Base-by-base conservation (phyloP, 805 yeast genomes). In the Cyberlindnera japonica region DNA sequence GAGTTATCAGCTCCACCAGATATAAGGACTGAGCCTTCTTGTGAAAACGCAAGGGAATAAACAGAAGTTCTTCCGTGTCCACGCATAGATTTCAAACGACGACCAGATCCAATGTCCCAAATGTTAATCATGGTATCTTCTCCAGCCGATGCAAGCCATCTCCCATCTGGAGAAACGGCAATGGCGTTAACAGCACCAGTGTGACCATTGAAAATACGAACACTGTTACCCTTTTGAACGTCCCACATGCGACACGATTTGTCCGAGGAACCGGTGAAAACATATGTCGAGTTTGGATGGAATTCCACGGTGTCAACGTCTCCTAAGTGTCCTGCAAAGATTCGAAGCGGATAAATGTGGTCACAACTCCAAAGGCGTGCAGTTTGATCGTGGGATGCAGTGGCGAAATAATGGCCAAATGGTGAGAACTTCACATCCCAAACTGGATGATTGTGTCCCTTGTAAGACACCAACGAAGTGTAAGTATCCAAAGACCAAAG, bases 221-320 rank as follows among this genome's bases (percentile, higher is more conserved):
- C 97, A 29, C 95, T 80, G 49, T 79, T 81, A 28, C 99, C 99
- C 30, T 81, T 75, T 26, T 81, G 77, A 19, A 93, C 80, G 62
- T 93, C 99, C 99, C 99, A 93, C 97, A 93, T 90, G 48, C 99
- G 74, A 57, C 95, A 83, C 0, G 98, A 88, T 65, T 89, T 88
- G 64, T 93, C 99, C 48, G 90, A 78, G 6, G 96, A 87, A 6
- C 99, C 99, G 0, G 99, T 91, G 57, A 93, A 81, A 6, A 93
- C 80, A 59, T 93, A 93, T 35, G 90, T 84, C 8, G 96, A 90
- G 62, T 93, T 93, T 19, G 99, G 98, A 65, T 93, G 99, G 75
- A 91, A 93, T 36, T 81, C 81, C 26, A 91, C 95, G 51, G 91
- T 81, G 59, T 93, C 98, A 27, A 93, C 98, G 66, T 93, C 99